Percentiles rank a stretch among this genome's conserved stretches.
Conservation (phyloP, 2,329 filamentous ascomycete genomes). For the Trichophyton schoenleinii region DNA sequence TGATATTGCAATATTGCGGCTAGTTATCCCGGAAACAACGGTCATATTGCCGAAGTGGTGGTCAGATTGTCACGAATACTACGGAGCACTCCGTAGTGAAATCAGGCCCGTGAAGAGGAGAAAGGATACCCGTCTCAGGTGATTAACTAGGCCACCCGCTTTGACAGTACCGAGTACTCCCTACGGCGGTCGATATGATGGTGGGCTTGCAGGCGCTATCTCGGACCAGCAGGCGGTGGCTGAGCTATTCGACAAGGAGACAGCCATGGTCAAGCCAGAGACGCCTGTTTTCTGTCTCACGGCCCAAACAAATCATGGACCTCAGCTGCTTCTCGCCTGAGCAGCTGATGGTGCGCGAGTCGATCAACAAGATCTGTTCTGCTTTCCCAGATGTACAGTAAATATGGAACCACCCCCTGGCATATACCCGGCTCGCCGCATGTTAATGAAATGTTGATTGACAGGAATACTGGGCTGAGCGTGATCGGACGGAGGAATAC, state of each 20-base stretch:
- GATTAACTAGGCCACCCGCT: background rate
- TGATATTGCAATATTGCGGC: too few relatives aligned
- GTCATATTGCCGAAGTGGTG: background rate
- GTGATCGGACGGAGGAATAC: conserved; percentile 56
- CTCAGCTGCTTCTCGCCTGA: conserved; percentile 59
- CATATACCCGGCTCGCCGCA: background rate
- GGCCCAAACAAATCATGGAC: conserved; percentile 48
- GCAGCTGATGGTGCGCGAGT: conserved; percentile 59
- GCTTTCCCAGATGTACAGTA: conserved; percentile 47
- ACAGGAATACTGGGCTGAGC: conserved; percentile 59
- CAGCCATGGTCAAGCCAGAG: background rate
- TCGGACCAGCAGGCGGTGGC: too few relatives aligned
- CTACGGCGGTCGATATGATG: background rate
- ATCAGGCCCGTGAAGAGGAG: background rate
- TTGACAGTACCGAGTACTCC: too few relatives aligned
- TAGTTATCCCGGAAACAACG: background rate
- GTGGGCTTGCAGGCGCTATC: background rate
- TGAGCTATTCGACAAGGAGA: background rate
- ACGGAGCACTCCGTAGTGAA: too few relatives aligned
- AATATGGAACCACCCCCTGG: conserved; percentile 14
- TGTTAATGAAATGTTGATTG: background rate
- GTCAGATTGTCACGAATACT: too few relatives aligned
- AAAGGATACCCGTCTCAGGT: background rate
- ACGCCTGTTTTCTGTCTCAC: conserved; percentile 23
- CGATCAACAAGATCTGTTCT: conserved; percentile 54